Conservation (phyloP, 164 flowering plant genomes). For the Litsea cubeba region DNA sequence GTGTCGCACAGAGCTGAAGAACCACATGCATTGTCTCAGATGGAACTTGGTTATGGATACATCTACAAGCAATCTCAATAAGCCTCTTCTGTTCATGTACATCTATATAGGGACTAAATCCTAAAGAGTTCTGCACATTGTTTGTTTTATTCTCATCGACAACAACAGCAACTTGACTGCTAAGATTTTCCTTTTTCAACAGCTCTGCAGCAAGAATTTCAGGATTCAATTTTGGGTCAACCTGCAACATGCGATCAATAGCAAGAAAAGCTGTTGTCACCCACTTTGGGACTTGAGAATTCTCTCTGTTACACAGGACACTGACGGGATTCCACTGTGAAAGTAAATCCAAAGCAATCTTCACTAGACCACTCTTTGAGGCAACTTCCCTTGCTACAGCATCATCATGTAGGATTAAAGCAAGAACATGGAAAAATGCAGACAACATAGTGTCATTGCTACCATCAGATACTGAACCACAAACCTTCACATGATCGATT, state of each 20-base stretch:
- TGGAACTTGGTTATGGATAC: slow-evolving; percentile 68
- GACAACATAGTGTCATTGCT: slow-evolving; percentile 44
- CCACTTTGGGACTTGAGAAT: slow-evolving; percentile 75
- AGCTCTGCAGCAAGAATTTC: slow-evolving; percentile 52
- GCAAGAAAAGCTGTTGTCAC: slow-evolving; percentile 87
- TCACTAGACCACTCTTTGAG: slow-evolving; percentile 53
- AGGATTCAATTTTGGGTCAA: slow-evolving; percentile 56
- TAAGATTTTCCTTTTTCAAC: slow-evolving; percentile 48
- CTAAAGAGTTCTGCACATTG: slow-evolving; percentile 37
- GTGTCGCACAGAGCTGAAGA: slow-evolving; percentile 81
- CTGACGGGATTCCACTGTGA: slow-evolving; percentile 48
- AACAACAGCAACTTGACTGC: slow-evolving; percentile 34
- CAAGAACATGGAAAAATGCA: slow-evolving; percentile 86
- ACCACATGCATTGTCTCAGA: slow-evolving; percentile 90
- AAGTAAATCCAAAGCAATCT: slow-evolving; percentile 64
- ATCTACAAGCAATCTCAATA: slow-evolving; percentile 77
- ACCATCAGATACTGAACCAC: slow-evolving; percentile 33
- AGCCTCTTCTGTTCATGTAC: slow-evolving; percentile 67
- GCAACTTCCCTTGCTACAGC: slow-evolving; percentile 72
- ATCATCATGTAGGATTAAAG: slow-evolving; percentile 91
- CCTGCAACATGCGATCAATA: slow-evolving; percentile 76
- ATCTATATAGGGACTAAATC: slow-evolving; percentile 33
- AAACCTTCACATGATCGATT: slow-evolving; percentile 62
- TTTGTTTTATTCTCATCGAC: slow-evolving; percentile 56
- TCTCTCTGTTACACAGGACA: slow-evolving; percentile 26